phyloP scores from a whole-genome alignment of 2,329 filamentous ascomycete genomes.

The Colletotrichum sp. region DNA sequence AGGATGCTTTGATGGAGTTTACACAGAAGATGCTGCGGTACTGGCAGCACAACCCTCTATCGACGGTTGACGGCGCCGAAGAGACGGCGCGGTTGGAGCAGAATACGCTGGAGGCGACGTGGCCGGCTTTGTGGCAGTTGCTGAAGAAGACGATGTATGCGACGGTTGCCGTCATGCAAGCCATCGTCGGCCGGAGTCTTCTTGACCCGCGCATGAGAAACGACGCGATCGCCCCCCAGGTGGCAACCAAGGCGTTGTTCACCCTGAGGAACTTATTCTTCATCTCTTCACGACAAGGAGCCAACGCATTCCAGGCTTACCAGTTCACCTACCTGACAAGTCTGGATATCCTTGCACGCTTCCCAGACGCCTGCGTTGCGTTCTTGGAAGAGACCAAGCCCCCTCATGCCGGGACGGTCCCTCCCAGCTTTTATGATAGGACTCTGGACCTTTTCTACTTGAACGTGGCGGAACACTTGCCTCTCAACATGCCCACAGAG shows the following conservation, averaged over 20 bases:
- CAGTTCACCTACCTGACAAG: constrained; percentile 83
- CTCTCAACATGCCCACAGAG: constrained; percentile 68
- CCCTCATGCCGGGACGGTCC: constrained; percentile 55
- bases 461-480: constrained; percentile 84
- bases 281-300: constrained; percentile 76
- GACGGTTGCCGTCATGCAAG: constrained; percentile 75
- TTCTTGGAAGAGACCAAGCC: constrained; percentile 70
- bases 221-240: constrained; percentile 56
- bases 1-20: constrained; percentile 72
- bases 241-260: constrained; percentile 75
- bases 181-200: constrained; percentile 69
- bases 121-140: constrained; percentile 76
- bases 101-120: constrained; percentile 69
- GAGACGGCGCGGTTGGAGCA: constrained; percentile 67
- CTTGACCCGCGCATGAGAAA: constrained; percentile 54
- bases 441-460: constrained; percentile 88
- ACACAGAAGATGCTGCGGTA: constrained; percentile 68
- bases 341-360: constrained; percentile 80
- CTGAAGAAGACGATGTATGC: constrained; percentile 79
- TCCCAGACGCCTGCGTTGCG: constrained; percentile 66
- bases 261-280: constrained; percentile 82
- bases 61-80: constrained; percentile 71
- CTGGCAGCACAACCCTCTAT: constrained; percentile 79
- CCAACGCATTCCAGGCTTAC: constrained; percentile 81
- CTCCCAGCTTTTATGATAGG: constrained; percentile 66